phyloP scores from a whole-genome alignment of 805 yeast species.

The Metschnikowia santaceciliae region DNA sequence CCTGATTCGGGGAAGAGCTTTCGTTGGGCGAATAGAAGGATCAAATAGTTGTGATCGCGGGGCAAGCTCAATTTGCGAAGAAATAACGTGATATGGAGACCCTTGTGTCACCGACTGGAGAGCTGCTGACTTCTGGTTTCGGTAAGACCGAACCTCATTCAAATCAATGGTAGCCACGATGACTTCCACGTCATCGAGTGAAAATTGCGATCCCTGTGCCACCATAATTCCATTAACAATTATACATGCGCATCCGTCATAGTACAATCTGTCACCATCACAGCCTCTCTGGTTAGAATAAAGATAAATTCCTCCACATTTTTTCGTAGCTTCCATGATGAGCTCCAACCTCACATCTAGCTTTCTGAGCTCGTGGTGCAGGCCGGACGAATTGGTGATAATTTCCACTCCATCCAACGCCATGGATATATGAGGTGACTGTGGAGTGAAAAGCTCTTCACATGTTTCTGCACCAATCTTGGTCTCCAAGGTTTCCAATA shows the following conservation, averaged over 20 bases:
- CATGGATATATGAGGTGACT: constrained; percentile 89
- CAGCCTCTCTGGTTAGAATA: constrained; percentile 97
- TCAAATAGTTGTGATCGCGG: constrained; percentile 57
- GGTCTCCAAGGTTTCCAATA: constrained; percentile 78
- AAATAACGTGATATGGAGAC: constrained; percentile 50
- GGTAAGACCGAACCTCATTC: constrained; percentile 82
- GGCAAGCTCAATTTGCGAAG: constrained; percentile 64
- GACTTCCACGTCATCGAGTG: constrained; percentile 89
- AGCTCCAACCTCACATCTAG: constrained; percentile 78
- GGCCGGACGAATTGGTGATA: constrained; percentile 91
- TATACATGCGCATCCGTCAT: constrained; percentile 95
- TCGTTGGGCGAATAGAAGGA: constrained; percentile 57
- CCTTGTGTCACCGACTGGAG: constrained; percentile 55
- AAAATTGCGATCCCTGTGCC: constrained; percentile 91
- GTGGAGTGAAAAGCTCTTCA: constrained; percentile 95
- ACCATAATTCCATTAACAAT: constrained; percentile 88
- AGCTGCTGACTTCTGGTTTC: constrained; percentile 73
- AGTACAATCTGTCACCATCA: constrained; percentile 95
- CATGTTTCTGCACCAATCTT: constrained; percentile 97
- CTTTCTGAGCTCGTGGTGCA: constrained; percentile 95
- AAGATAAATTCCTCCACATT: constrained; percentile 94
- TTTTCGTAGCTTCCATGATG: constrained; percentile 87
- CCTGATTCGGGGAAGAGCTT: constrained; percentile 39
- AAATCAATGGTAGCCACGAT: constrained; percentile 91
- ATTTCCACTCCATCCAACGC: constrained; percentile 97